A percentile compares a stretch with the other conserved stretches of the same genome.
Conservation (phyloP, 164 flowering plant genomes). For the Stephania cephalantha region DNA sequence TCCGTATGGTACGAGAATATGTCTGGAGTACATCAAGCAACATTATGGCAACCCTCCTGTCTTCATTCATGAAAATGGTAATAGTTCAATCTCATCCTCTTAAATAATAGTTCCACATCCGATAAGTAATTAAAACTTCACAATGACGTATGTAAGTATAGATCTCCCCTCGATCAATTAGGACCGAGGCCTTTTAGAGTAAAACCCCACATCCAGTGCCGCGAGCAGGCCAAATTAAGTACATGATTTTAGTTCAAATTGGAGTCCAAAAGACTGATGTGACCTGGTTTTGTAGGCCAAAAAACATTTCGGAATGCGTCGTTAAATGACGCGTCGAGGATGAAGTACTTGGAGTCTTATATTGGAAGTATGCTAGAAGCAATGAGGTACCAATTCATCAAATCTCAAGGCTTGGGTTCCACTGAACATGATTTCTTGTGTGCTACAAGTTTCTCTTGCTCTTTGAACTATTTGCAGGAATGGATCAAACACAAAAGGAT, state of each 20-base stretch:
- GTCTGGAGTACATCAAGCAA: slow-evolving; percentile 47
- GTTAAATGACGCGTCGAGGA: slow-evolving; percentile 29
- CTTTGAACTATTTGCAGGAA: slow-evolving; percentile 20
- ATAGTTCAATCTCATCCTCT: not conserved
- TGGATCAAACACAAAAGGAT: slow-evolving; percentile 36
- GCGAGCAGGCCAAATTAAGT: no score
- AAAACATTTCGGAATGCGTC: slow-evolving; percentile 17
- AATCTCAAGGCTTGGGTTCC: slow-evolving; percentile 13
- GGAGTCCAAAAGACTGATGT: not conserved
- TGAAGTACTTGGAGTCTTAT: slow-evolving; percentile 26
- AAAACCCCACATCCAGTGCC: no score
- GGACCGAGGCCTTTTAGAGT: no score
- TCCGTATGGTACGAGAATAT: slow-evolving; percentile 30
- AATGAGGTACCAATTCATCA: slow-evolving; percentile 24
- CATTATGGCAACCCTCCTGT: slow-evolving; percentile 56
- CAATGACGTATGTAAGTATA: no score
- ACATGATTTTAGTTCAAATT: not conserved
- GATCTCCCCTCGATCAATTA: no score
- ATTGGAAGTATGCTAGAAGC: slow-evolving; percentile 35
- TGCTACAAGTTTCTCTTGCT: not conserved
- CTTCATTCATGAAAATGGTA: slow-evolving; percentile 40
- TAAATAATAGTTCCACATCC: not conserved
- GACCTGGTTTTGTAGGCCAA: slow-evolving; percentile 20
- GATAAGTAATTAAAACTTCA: no score
- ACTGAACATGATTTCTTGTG: not conserved